These are phyloP conservation scores for Panus rudis DNA, from an alignment of 768 basidiomycete genomes.

Conservation along the genomic window DNA sequence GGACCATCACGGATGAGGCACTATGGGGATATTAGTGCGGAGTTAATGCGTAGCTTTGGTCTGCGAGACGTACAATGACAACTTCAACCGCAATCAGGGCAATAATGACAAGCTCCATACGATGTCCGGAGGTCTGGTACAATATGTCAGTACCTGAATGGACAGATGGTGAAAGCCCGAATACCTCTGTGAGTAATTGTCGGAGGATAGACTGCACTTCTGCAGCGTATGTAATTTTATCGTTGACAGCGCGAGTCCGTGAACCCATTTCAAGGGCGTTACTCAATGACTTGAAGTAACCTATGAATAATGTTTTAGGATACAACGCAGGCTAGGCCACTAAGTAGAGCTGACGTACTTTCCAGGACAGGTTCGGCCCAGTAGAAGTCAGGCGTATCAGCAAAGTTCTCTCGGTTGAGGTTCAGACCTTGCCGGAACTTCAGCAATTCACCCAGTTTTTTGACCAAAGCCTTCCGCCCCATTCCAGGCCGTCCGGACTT, in stretches of 20 bases:
- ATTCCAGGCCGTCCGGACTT: constrained; percentile 81
- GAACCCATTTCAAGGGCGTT: constrained; percentile 81
- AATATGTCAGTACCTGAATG: neutral
- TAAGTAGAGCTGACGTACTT: constrained; percentile 34
- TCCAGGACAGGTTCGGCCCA: constrained; percentile 93
- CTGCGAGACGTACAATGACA: constrained; percentile 57
- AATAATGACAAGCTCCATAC: constrained; percentile 96
- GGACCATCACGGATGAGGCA: constrained; percentile 74
- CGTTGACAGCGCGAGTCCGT: constrained; percentile 76
- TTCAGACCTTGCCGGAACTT: constrained; percentile 90
- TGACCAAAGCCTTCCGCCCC: constrained; percentile 74
- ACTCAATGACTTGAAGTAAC: constrained; percentile 79
- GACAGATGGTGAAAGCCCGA: constrained; percentile 2
- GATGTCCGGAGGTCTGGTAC: constrained; percentile 72
- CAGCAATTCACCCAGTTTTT: constrained; percentile 88
- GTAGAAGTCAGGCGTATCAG: constrained; percentile 86
- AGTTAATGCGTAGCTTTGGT: neutral
- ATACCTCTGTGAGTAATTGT: constrained; percentile 82
- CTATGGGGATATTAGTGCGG: constrained; percentile 26
- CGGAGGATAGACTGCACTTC: constrained; percentile 86
- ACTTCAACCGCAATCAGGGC: constrained; percentile 91
- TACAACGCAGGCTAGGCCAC: neutral
- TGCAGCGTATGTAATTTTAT: constrained; percentile 87
- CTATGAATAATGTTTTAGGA: constrained; percentile 26
- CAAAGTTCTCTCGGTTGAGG: constrained; percentile 82